Base-by-base conservation (phyloP, 2,329 filamentous ascomycete genomes). In the Plenodomus lindquistii region DNA sequence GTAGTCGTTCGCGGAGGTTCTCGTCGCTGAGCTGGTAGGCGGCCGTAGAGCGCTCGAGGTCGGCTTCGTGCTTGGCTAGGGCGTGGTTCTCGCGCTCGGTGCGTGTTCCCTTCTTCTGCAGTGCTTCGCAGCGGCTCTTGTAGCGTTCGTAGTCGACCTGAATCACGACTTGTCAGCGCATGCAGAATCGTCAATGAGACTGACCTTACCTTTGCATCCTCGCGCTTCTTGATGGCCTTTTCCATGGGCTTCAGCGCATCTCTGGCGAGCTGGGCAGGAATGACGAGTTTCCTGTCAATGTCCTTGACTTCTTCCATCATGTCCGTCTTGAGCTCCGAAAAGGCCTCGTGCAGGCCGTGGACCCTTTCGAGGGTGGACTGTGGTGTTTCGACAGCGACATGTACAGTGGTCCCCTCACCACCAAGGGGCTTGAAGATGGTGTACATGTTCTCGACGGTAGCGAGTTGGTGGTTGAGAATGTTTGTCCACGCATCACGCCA, bases 201-300 rank as follows among this genome's bases (percentile, higher is more conserved):
- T 4, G 27, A 22, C 15, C 65, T 9, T 50, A 81, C 80, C 75
- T 90, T 86, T 73, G 85, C 89, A 62, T 92, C 88, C 66, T 94
- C 89, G 39, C 91, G 79, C 71, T 90, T 91, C 75, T 93, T 94
- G 65, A 95, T 89, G 1, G 85, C 86, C 74, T 91, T 94, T 64
- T 88, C 86, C 67, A 94, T 79, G 2, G 87, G 85, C 56, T 85
- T 83, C 50, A 93, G 79, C 44, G 76, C 82, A 43, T 86, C 83
- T 62, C 84, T 87, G 7, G 87, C 87, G 43, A 87, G 81, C 48
- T 82, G 83, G 3, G 86, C 87, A 0, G 89, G 88, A 48, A 79
- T 79, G 44, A 92, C 82, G 54, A 94, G 81, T 57, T 84, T 83
- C 9, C 77, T 74, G 56, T 93, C 88, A 55, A 95, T 88, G 59